These are phyloP conservation scores for Barbatosphaeria neglecta DNA, from an alignment of 495 filamentous ascomycete species.

Conservation along the genomic window DNA sequence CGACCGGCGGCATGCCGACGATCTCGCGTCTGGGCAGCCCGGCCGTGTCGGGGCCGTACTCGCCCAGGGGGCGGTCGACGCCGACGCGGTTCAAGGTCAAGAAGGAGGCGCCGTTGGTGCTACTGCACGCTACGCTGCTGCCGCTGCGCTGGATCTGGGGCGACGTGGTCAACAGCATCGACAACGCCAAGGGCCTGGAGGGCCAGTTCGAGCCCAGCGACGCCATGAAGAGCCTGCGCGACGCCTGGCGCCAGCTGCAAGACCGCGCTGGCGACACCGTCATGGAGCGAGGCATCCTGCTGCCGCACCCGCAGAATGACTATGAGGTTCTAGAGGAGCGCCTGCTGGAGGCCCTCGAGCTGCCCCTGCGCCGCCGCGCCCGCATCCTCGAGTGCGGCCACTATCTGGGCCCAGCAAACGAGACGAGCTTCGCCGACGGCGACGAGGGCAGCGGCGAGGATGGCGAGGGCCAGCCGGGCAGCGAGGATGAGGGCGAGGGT, in stretches of 20 bases:
- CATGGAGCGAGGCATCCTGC: slow-evolving; percentile 70
- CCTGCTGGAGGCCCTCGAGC: slow-evolving; percentile 75
- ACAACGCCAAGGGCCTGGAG: slow-evolving; percentile 11
- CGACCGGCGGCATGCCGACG: slow-evolving; percentile 28
- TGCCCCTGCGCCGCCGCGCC: slow-evolving; percentile 49
- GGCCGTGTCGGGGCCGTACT: slow-evolving; percentile 33
- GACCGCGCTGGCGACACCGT: slow-evolving; percentile 69
- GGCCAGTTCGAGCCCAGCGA: slow-evolving; percentile 38
- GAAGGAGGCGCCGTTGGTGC: slow-evolving; percentile 57
- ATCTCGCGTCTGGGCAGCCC: slow-evolving; percentile 35
- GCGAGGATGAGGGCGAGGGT: too few species aligned
- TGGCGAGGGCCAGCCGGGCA: slow-evolving; percentile 31
- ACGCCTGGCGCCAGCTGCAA: slow-evolving; percentile 63
- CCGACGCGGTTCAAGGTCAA: slow-evolving; percentile 35
- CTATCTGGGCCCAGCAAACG: slow-evolving; percentile 40
- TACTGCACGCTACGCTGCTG: slow-evolving; percentile 78
- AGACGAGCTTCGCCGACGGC: slow-evolving; percentile 28
- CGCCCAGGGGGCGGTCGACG: slow-evolving; percentile 48
- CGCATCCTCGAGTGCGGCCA: slow-evolving; percentile 73
- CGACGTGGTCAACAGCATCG: slow-evolving; percentile 34
- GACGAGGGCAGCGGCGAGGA: slow-evolving; percentile 21
- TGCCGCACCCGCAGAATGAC: slow-evolving; percentile 81
- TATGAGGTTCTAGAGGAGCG: slow-evolving; percentile 89
- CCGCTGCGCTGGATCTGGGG: slow-evolving; percentile 61
- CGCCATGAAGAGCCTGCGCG: slow-evolving; percentile 44